Evolutionary conservation across 2,329 filamentous ascomycete genomes (phyloP), one percentile per base, ranked within the genome.

Genomic region (Metarhizium anisopliae): DNA sequence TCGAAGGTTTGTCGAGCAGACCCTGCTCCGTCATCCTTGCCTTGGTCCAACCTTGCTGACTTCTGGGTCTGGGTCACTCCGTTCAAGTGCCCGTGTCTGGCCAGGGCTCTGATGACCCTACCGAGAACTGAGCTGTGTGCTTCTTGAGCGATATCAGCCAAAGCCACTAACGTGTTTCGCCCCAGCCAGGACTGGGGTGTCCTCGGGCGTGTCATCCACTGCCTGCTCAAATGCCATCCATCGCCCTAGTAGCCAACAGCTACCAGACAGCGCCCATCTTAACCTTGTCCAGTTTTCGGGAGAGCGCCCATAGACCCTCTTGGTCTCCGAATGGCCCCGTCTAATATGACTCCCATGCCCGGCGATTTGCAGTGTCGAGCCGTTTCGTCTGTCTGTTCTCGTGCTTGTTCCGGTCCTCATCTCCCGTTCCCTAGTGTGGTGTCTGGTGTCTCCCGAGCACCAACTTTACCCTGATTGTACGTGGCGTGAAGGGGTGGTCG

Each of bases 151-250:
- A 66, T 68, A 71, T 73, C 69, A 72, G 65, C 67, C 66, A 69
- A 66, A 65, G 67, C 64, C 69, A 65, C 70, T 71, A 72, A 72
- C 66, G 67, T 70, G 70, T 72, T 72, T 72, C 67, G 67, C 70
- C 68, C 67, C 62, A 66, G 70, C 70, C 67, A 64, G 63, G 36
- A 35, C 47, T 6, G 32, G 47, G 67, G 59, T 47, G 62, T 66
- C 63, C 63, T 64, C 58, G 63, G 59, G 64, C 58, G 65, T 25
- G 25, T 25, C 25, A 25, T 25, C 25, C 25, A 25, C 25, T 4
- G 25, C 25, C 25, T 58, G 61, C 64, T 62, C 6, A 10, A 59
- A 64, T 52, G n/a, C 50, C 45, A 18, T 47, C 50, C 32, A 6
- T 43, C 40, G 14, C 16, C 13, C 51, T 35, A 7, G 51, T 4